These are phyloP conservation scores for Westerdykella sp. DNA, from an alignment of 2,329 filamentous ascomycete species.

Conservation along the genomic window DNA sequence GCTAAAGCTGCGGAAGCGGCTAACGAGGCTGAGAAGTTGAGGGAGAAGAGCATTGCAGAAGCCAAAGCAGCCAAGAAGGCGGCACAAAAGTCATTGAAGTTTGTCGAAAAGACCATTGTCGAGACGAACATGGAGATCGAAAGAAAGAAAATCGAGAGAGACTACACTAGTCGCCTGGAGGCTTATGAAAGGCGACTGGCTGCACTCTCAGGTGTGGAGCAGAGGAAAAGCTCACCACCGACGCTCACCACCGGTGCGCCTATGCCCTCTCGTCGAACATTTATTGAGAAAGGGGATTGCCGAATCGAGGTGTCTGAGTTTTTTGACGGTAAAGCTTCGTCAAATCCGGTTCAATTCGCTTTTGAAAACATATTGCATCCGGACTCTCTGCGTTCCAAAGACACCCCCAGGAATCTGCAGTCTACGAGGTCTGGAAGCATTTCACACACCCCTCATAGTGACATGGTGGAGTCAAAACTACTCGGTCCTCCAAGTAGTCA, in stretches of 20 bases:
- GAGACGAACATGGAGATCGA: slow-evolving; percentile 6
- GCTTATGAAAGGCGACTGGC: slow-evolving; percentile 4
- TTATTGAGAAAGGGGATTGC: slow-evolving; percentile 9
- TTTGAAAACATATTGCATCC: not conserved
- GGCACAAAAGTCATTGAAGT: slow-evolving; percentile 8
- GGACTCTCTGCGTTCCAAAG: too few relatives aligned
- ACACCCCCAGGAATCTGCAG: too few relatives aligned
- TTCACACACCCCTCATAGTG: not conserved
- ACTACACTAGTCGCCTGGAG: slow-evolving; percentile 6
- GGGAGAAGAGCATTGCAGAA: slow-evolving; percentile 7
- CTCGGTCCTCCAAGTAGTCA: too few relatives aligned
- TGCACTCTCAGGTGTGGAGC: not conserved
- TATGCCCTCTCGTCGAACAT: slow-evolving; percentile 7
- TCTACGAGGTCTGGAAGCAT: too few relatives aligned
- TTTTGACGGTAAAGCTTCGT: slow-evolving; percentile 1
- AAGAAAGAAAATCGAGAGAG: slow-evolving; percentile 5
- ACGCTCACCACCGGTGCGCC: not conserved
- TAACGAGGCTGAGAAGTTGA: slow-evolving; percentile 4
- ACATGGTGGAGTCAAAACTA: not conserved
- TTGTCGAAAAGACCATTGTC: slow-evolving; percentile 5
- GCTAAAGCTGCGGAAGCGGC: slow-evolving; percentile 3
- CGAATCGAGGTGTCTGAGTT: slow-evolving; percentile 18
- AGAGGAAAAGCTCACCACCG: too few relatives aligned
- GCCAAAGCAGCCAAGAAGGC: slow-evolving; percentile 6
- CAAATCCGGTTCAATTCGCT: slow-evolving; percentile 1